A percentile compares a stretch with the other conserved stretches of the same genome.
Conservation (phyloP, 768 basidiomycete species). For the Pisolithus microcarpus region DNA sequence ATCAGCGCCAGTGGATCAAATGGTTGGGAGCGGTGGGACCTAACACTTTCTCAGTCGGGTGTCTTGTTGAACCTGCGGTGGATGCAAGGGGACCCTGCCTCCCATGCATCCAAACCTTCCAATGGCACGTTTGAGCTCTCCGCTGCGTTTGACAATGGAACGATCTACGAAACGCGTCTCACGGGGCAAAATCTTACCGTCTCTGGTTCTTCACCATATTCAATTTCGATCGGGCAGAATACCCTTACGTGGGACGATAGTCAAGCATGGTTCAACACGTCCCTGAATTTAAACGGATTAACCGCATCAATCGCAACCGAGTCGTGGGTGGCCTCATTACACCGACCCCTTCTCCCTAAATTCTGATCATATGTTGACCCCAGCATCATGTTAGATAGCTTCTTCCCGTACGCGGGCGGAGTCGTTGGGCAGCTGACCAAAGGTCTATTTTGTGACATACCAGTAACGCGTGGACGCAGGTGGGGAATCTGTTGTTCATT, state of each 20-base stretch:
- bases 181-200: slow-evolving; percentile 7
- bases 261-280: slow-evolving; percentile 11
- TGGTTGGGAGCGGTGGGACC: slow-evolving; percentile 9
- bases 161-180: not conserved
- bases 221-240: slow-evolving; percentile 9
- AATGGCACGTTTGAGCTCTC: slow-evolving; percentile 7
- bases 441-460: slow-evolving; percentile 6
- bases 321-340: slow-evolving; percentile 1
- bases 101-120: not conserved
- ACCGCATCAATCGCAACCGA: slow-evolving; percentile 4
- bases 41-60: slow-evolving; percentile 5
- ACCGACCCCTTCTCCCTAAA: no score
- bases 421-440: slow-evolving; percentile 5
- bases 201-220: slow-evolving; percentile 4
- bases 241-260: slow-evolving; percentile 10
- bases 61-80: slow-evolving; percentile 9
- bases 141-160: slow-evolving; percentile 10
- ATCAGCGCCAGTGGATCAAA: not conserved
- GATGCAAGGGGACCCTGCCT: slow-evolving; percentile 8
- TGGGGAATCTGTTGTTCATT: not conserved
- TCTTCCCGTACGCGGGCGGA: slow-evolving; percentile 7
- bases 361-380: not conserved
- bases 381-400: slow-evolving; percentile 7
- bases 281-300: slow-evolving; percentile 5
- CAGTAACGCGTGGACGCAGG: slow-evolving; percentile 7